A percentile compares a stretch with the other conserved stretches of the same genome.
Evolutionary conservation across 2,329 filamentous ascomycete species (phyloP).

Genomic region (Pestalotiopsis sp.): DNA sequence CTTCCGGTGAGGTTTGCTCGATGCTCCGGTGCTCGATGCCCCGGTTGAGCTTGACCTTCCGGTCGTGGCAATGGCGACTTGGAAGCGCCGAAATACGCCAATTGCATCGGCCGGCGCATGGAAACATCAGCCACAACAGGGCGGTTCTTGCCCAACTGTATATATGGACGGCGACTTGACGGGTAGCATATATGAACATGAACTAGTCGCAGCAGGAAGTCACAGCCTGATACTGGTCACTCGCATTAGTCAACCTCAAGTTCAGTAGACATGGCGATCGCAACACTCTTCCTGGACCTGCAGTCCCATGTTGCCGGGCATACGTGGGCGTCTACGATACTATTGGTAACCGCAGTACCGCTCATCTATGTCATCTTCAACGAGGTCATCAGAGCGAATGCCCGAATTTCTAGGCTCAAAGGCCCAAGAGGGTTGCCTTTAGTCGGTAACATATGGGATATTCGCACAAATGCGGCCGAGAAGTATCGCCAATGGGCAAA

Average conservation of each 20-base stretch:
- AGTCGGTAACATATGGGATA: slow-evolving; percentile 64
- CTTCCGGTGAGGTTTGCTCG: neutral
- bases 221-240: neutral
- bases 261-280: neutral
- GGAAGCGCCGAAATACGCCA: neutral
- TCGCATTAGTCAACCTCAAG: neutral
- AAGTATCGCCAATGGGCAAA: slow-evolving; percentile 56
- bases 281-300: neutral
- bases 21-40: neutral
- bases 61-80: neutral
- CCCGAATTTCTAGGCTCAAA: slow-evolving; percentile 26
- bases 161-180: neutral
- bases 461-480: slow-evolving; percentile 58
- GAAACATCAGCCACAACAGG: neutral
- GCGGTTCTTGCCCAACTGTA: neutral
- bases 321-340: neutral
- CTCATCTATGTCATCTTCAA: slow-evolving; percentile 22
- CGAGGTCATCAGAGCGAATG: slow-evolving; percentile 24
- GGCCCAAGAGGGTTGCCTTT: slow-evolving; percentile 37
- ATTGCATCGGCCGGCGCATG: neutral
- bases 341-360: neutral
- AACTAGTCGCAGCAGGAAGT: neutral
- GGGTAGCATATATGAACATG: neutral
- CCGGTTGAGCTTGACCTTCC: neutral
- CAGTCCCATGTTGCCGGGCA: neutral